These are phyloP conservation scores for Dactylellina haptotyla DNA, from an alignment of 2,329 filamentous ascomycete species.

Conservation along the genomic window DNA sequence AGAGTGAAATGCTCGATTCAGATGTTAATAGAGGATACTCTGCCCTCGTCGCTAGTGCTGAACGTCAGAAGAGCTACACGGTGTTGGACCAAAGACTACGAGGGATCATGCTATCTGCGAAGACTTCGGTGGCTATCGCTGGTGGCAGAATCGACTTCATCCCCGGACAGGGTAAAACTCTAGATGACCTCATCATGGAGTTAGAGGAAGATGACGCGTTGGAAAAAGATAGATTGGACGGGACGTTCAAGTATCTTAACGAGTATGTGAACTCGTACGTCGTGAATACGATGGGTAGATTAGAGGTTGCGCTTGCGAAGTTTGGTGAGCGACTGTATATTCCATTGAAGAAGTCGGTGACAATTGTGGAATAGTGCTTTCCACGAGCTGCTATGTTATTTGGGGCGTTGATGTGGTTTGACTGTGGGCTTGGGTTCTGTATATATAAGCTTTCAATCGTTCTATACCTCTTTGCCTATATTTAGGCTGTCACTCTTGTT, in stretches of 20 bases:
- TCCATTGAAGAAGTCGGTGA: constrained; percentile 16
- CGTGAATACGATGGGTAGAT: constrained; percentile 27
- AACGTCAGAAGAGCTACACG: constrained; percentile 35
- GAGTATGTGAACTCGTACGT: constrained; percentile 44
- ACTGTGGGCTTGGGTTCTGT: not conserved
- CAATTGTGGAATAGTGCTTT: not conserved
- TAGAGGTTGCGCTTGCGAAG: constrained; percentile 38
- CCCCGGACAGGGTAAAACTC: constrained; percentile 28
- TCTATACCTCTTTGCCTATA: not conserved
- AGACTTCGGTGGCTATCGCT: constrained; percentile 12
- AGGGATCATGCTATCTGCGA: constrained; percentile 22
- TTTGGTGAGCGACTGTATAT: constrained; percentile 49
- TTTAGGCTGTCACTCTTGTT: not conserved
- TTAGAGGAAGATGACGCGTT: constrained; percentile 3
- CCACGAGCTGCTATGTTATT: not conserved
- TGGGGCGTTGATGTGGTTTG: not conserved
- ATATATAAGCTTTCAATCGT: not conserved
- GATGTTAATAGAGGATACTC: constrained; percentile 46
- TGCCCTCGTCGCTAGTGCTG: constrained; percentile 28
- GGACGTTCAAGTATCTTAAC: constrained; percentile 27
- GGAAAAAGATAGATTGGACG: constrained; percentile 30
- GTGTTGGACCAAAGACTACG: constrained; percentile 30
- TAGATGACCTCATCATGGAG: constrained; percentile 1
- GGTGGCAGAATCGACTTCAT: constrained; percentile 38
- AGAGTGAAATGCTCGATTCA: constrained; percentile 38